Conservation (phyloP, 1,284 basidiomycete genomes). For the Rhodotorula sp. region DNA sequence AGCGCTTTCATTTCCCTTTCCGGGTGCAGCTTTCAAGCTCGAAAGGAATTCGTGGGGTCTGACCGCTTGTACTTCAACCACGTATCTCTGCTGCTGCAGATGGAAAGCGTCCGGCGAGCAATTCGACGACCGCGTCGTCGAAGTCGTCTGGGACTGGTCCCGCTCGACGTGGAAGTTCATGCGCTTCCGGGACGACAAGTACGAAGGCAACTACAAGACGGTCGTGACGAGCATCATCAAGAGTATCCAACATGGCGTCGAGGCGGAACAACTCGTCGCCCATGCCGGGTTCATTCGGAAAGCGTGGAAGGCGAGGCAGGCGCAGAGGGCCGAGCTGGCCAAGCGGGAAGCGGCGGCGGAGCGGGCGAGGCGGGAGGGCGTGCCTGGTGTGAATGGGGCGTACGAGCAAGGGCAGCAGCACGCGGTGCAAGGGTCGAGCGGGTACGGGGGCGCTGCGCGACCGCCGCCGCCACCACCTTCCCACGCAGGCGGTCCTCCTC, state of each 20-base stretch:
- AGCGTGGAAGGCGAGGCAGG: slow-evolving; percentile 42
- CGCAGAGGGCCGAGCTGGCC: slow-evolving; percentile 5
- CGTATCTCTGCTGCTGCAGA: slow-evolving; percentile 53
- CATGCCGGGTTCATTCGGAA: slow-evolving; percentile 39
- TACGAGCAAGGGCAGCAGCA: background rate
- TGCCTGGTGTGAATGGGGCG: background rate
- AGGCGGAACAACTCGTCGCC: slow-evolving; percentile 50
- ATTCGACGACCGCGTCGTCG: slow-evolving; percentile 82
- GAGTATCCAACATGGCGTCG: slow-evolving; percentile 86
- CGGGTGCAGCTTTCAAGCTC: background rate
- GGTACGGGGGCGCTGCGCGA: background rate
- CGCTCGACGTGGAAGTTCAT: slow-evolving; percentile 76
- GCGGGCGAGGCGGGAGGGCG: background rate
- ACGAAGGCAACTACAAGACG: slow-evolving; percentile 75
- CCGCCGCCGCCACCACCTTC: background rate
- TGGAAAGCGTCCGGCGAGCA: slow-evolving; percentile 83
- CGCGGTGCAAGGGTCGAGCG: background rate
- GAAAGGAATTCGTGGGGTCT: too few relatives aligned
- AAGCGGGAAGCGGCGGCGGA: background rate
- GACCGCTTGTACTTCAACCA: background rate
- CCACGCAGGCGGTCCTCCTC: background rate
- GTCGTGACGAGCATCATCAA: slow-evolving; percentile 81
- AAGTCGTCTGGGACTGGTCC: slow-evolving; percentile 80
- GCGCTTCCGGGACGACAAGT: slow-evolving; percentile 89
- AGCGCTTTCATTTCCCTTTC: slow-evolving; percentile 45